Percentiles rank a stretch among this genome's conserved stretches.
phyloP scores from a whole-genome alignment of 768 basidiomycete genomes.

The Lepiota brunneoincarnata region DNA sequence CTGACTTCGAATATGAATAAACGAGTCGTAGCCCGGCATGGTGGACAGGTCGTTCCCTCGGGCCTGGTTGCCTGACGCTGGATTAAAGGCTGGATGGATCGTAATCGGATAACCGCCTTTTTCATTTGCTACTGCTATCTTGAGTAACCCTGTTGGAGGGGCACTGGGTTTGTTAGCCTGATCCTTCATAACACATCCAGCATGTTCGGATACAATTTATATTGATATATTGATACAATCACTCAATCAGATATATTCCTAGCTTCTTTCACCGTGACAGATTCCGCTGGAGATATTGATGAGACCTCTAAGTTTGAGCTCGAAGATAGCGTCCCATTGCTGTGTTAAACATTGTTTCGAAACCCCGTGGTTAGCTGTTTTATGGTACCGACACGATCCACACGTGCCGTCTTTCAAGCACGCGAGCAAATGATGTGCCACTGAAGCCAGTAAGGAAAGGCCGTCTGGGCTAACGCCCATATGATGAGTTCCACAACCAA shows the following conservation, averaged over 20 bases:
- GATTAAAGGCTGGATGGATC: not conserved
- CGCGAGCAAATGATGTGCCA: not conserved
- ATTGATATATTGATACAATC: not conserved
- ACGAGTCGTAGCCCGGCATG: not conserved
- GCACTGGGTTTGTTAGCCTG: not conserved
- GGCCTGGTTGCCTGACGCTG: not conserved
- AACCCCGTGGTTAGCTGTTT: too few relatives aligned
- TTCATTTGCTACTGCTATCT: not conserved
- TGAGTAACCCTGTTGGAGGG: too few relatives aligned
- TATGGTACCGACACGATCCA: not conserved
- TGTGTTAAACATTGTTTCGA: too few relatives aligned
- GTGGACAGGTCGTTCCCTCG: not conserved
- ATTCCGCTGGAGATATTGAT: too few relatives aligned
- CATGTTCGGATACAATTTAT: not conserved
- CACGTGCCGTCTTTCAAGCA: not conserved
- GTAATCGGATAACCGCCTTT: not conserved
- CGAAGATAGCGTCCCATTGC: too few relatives aligned
- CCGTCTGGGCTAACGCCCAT: not conserved
- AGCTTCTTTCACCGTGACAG: too few relatives aligned
- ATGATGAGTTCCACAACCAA: not conserved
- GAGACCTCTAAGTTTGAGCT: too few relatives aligned
- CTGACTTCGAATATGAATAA: constrained; percentile 10
- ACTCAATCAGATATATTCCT: not conserved
- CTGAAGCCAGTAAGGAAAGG: not conserved
- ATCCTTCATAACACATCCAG: not conserved